Conservation (phyloP, 768 basidiomycete genomes). For the Pleurotus tuber-regium region DNA sequence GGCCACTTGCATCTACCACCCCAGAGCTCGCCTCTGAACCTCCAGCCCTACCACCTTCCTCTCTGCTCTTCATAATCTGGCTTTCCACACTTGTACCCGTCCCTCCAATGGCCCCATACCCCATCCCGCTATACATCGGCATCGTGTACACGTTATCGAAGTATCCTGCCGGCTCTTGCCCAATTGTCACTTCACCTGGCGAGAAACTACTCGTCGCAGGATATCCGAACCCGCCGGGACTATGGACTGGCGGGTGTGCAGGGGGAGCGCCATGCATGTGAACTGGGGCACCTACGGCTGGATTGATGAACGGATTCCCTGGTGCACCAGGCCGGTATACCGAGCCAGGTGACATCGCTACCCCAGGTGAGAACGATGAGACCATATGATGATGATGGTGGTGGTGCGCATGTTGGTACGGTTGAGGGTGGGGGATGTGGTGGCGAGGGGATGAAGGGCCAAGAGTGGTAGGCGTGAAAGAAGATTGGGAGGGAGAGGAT, state of each 20-base stretch:
- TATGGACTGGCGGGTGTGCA: slow-evolving; percentile 13
- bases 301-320: slow-evolving; percentile 41
- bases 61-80: slow-evolving; percentile 32
- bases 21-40: not conserved
- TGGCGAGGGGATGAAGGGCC: slow-evolving; percentile 6
- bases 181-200: slow-evolving; percentile 17
- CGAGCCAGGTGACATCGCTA: slow-evolving; percentile 70
- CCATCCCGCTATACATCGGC: slow-evolving; percentile 12
- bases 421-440: slow-evolving; percentile 12
- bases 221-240: slow-evolving; percentile 22
- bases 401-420: slow-evolving; percentile 15
- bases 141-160: slow-evolving; percentile 44
- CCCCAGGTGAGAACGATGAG: slow-evolving; percentile 63
- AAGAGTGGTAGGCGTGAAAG: slow-evolving; percentile 2
- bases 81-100: slow-evolving; percentile 25
- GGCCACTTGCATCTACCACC: not conserved
- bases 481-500: slow-evolving; percentile 5
- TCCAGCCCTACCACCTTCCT: not conserved
- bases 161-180: slow-evolving; percentile 37
- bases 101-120: slow-evolving; percentile 11
- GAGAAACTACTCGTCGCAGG: slow-evolving; percentile 26
- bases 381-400: slow-evolving; percentile 11
- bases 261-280: slow-evolving; percentile 19
- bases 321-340: slow-evolving; percentile 57
- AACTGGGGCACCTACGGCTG: slow-evolving; percentile 47